Conservation (phyloP, 129 eudicot species). For the Tagetes patula region DNA sequence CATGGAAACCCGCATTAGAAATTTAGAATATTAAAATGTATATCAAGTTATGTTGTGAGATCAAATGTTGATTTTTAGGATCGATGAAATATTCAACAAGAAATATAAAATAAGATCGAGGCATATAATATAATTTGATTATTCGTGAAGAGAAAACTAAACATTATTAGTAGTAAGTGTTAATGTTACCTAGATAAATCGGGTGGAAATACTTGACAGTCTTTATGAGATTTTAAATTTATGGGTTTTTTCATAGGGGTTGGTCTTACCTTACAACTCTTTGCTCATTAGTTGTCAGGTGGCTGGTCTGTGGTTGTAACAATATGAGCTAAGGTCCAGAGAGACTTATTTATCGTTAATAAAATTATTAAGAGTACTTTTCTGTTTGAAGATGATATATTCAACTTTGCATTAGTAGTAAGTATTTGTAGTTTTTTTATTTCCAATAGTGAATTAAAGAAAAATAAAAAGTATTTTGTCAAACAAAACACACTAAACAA, state of each 20-base stretch:
- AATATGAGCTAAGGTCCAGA: too few relatives aligned
- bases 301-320: too few relatives aligned
- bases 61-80: not conserved
- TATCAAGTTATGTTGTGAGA: not conserved
- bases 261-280: too few relatives aligned
- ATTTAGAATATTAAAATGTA: not conserved
- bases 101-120: not conserved
- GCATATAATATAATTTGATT: not conserved
- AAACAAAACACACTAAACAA: not conserved
- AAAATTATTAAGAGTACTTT: too few relatives aligned
- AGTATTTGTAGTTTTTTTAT: not conserved
- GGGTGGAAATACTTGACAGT: too few relatives aligned
- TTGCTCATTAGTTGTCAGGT: too few relatives aligned
- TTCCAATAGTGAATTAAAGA: not conserved
- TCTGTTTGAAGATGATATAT: not conserved
- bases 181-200: too few relatives aligned
- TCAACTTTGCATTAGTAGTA: not conserved
- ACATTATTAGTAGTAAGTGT: too few relatives aligned
- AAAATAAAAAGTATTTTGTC: not conserved
- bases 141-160: not conserved
- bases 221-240: too few relatives aligned
- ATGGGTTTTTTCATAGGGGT: too few relatives aligned
- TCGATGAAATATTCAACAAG: not conserved
- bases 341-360: too few relatives aligned
- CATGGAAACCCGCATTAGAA: too few relatives aligned